Base-by-base conservation (phyloP, 495 filamentous ascomycete species). In the Aspergillus ellipticus region DNA sequence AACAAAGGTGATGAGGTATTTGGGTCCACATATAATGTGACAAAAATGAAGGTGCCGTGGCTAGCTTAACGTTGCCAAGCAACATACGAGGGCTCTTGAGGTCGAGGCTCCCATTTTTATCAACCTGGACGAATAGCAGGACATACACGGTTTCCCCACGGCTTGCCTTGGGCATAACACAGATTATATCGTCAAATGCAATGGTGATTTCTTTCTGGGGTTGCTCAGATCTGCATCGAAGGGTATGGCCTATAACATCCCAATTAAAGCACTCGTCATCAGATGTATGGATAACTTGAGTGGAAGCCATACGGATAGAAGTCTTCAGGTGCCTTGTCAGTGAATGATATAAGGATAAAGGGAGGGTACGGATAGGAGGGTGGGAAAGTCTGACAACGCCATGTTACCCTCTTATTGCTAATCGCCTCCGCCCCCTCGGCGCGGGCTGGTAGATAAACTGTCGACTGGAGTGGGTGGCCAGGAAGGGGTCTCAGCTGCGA, bases 151-250 rank as follows among this genome's bases (percentile, higher is more conserved):
- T 19, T 45, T 15, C 19, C n/a, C 26, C 45, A 21, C 46, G 7
- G 9, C 9, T 31, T 22, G 33, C 37, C 15, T 46, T 35, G 9
- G 63, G 58, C 26, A 70, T 19, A 21, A 71, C 51, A 28, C 68
- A 66, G 15, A 75, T 24, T 56, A 75, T 73, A 48, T 70, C 56
- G 16, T 61, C 45, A 29, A 65, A 46, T n/a, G 63, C 45, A 45
- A 75, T 54, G 8, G 8, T 48, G 3, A 57, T 43, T 33, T 67
- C 55, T 8, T 59, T 62, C 22, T 60, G 26, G 8, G 42, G 8
- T 5, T 26, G 43, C 10, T 22, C 19, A n/a, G 13, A n/a, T 26
- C 9, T 26, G 21, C 19, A 47, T 47, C 20, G 43, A 10, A 47
- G 21, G 11, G 3, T 26, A 26, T 22, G 9, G 21, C 43, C 21